Evolutionary conservation across 345 rosid genomes (phyloP).

Genomic region (Linum trigynum): DNA sequence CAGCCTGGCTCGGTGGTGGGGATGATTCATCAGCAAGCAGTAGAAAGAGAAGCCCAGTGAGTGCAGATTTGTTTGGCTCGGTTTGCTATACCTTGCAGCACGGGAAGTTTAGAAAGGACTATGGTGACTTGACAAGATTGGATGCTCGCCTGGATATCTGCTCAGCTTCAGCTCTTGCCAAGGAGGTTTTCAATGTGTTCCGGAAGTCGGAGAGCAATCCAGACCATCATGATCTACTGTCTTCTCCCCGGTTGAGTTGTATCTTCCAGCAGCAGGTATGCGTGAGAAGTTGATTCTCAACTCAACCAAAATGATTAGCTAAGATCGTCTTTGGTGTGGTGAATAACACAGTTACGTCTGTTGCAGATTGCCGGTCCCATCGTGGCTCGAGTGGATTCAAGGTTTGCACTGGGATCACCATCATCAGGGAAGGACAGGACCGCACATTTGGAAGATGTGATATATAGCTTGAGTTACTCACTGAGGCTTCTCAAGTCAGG

Average conservation of each 20-base stretch:
- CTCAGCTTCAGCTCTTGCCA: slow-evolving; percentile 53
- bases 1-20: slow-evolving; percentile 50
- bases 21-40: slow-evolving; percentile 18
- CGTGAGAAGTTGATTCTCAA: neutral
- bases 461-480: slow-evolving; percentile 59
- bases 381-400: slow-evolving; percentile 52
- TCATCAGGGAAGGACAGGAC: slow-evolving; percentile 25
- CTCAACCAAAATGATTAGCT: neutral
- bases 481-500: slow-evolving; percentile 62
- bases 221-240: slow-evolving; percentile 20
- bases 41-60: slow-evolving; percentile 45
- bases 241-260: slow-evolving; percentile 60
- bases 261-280: slow-evolving; percentile 83
- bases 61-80: slow-evolving; percentile 65
- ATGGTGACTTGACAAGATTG: slow-evolving; percentile 59
- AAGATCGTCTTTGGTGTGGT: neutral
- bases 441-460: slow-evolving; percentile 47
- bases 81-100: slow-evolving; percentile 59
- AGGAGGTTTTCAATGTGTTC: slow-evolving; percentile 32
- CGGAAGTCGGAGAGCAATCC: slow-evolving; percentile 27
- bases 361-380: slow-evolving; percentile 71
- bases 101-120: slow-evolving; percentile 55
- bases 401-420: slow-evolving; percentile 37
- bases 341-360: neutral
- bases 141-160: slow-evolving; percentile 69